Evolutionary conservation across 768 basidiomycete genomes (phyloP).

Genomic region (Suillus decipiens): DNA sequence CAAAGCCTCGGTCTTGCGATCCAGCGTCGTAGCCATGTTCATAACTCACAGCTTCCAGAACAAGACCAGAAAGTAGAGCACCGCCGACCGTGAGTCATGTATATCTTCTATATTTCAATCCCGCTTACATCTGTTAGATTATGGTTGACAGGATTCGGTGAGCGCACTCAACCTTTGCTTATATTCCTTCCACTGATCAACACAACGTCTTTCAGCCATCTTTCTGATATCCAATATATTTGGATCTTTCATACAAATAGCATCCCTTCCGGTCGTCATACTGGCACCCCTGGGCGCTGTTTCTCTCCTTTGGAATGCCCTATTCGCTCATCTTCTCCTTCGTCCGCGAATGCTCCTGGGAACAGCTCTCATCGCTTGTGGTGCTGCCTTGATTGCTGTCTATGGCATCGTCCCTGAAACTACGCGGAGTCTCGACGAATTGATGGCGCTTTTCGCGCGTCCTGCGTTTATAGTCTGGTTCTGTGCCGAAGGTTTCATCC

Average conservation of each 20-base stretch:
- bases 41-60: conserved; percentile 73
- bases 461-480: conserved; percentile 83
- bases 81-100: conserved; percentile 69
- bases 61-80: conserved; percentile 67
- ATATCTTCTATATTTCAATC: conserved; percentile 3
- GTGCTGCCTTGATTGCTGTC: conserved; percentile 85
- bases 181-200: conserved; percentile 8
- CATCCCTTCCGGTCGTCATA: conserved; percentile 91
- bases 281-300: conserved; percentile 93
- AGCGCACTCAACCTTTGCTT: conserved; percentile 19
- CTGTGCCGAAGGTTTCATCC: conserved; percentile 61
- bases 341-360: conserved; percentile 85
- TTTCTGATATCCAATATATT: conserved; percentile 89
- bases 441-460: conserved; percentile 73
- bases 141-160: conserved; percentile 84
- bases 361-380: conserved; percentile 83
- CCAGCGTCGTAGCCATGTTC: conserved; percentile 90
- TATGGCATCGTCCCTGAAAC: conserved; percentile 92
- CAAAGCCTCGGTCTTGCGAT: conserved; percentile 91
- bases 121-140: conserved; percentile 46
- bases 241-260: conserved; percentile 89
- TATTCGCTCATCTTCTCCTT: conserved; percentile 83
- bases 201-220: conserved; percentile 41
- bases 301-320: conserved; percentile 91
- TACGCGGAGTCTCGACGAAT: conserved; percentile 83